Percentiles rank a stretch among this genome's conserved stretches.
Conservation (phyloP, 2,329 filamentous ascomycete genomes). For the Penicillium sp. region DNA sequence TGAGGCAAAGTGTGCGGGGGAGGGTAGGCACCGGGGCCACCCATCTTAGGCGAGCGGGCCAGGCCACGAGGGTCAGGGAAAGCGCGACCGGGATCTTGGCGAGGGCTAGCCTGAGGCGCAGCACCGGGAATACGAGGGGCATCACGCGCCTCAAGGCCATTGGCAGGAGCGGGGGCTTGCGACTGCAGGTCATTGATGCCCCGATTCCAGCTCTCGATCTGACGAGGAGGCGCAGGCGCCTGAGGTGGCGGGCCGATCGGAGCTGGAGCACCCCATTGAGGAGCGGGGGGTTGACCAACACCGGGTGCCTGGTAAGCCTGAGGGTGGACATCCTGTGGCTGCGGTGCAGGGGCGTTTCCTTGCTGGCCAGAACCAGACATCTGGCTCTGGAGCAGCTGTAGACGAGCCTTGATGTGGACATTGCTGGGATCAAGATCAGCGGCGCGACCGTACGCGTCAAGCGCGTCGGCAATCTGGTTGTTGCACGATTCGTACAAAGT, state of each 20-base stretch:
- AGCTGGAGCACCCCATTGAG: slow-evolving; percentile 83
- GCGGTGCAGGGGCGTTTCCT: slow-evolving; percentile 66
- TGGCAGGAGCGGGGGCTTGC: slow-evolving; percentile 58
- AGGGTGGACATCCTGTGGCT: slow-evolving; percentile 93
- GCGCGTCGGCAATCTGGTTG: slow-evolving; percentile 94
- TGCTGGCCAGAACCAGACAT: slow-evolving; percentile 70
- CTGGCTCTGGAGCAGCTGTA: slow-evolving; percentile 82
- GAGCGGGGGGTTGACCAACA: slow-evolving; percentile 78
- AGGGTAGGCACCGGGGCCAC: slow-evolving; percentile 53
- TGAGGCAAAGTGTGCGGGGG: slow-evolving; percentile 53
- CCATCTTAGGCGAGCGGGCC: slow-evolving; percentile 61
- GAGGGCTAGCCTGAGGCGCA: slow-evolving; percentile 73
- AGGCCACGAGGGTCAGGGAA: slow-evolving; percentile 66
- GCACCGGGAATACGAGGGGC: slow-evolving; percentile 67
- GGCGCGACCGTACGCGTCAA: slow-evolving; percentile 92
- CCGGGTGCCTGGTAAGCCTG: slow-evolving; percentile 86
- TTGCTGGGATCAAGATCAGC: slow-evolving; percentile 92
- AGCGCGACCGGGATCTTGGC: slow-evolving; percentile 67
- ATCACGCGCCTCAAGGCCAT: slow-evolving; percentile 80
- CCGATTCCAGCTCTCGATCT: slow-evolving; percentile 61
- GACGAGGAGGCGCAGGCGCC: slow-evolving; percentile 65
- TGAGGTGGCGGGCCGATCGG: slow-evolving; percentile 49
- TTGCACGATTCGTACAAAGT: slow-evolving; percentile 98
- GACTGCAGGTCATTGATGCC: slow-evolving; percentile 76
- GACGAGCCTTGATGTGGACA: slow-evolving; percentile 91